phyloP scores from a whole-genome alignment of 2,329 filamentous ascomycete species.

The Fusarium illudens region DNA sequence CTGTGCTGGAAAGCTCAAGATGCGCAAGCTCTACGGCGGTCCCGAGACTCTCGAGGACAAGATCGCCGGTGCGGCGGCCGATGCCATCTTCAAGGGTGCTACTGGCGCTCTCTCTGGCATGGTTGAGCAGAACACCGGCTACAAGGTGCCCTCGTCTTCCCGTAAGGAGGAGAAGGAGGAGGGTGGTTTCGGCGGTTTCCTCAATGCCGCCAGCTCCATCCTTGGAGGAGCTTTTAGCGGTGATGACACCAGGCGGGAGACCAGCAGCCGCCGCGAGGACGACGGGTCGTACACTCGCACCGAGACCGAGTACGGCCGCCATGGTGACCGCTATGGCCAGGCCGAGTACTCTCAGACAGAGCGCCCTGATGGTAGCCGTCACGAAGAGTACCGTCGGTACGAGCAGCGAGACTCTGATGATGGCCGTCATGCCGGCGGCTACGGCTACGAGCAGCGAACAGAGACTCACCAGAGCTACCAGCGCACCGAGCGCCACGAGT shows the following conservation, averaged over 20 bases:
- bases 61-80: conserved; percentile 64
- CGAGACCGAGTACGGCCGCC: conserved; percentile 68
- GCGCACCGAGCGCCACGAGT: conserved; percentile 63
- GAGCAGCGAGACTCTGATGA: conserved; percentile 62
- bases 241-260: conserved; percentile 63
- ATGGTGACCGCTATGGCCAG: conserved; percentile 66
- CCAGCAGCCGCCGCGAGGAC: conserved; percentile 61
- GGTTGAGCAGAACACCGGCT: conserved; percentile 57
- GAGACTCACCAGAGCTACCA: conserved; percentile 66
- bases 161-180: conserved; percentile 60
- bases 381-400: conserved; percentile 68
- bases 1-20: conserved; percentile 78
- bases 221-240: conserved; percentile 68
- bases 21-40: conserved; percentile 71
- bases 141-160: conserved; percentile 48
- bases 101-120: conserved; percentile 60
- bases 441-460: conserved; percentile 66
- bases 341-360: conserved; percentile 68
- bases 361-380: conserved; percentile 64
- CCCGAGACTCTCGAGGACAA: conserved; percentile 62
- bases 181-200: conserved; percentile 72
- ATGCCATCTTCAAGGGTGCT: conserved; percentile 65
- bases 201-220: conserved; percentile 74
- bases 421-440: conserved; percentile 53
- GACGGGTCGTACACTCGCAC: conserved; percentile 70